Evolutionary conservation across 73 alveolate species (phyloP).

Genomic region (Paramecium biaurelia): DNA sequence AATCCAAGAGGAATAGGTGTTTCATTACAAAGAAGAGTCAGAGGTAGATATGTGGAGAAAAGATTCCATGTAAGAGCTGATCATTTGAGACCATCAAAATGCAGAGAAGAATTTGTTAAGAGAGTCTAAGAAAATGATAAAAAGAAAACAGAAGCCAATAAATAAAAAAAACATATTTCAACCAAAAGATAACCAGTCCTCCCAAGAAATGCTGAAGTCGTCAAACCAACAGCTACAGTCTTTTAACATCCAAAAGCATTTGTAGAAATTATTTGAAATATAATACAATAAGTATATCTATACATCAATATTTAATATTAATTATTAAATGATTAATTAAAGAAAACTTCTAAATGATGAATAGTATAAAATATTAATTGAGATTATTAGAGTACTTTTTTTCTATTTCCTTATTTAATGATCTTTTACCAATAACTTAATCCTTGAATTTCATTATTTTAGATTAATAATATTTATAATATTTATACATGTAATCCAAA

Average conservation of each 20-base stretch:
- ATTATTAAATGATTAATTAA: neutral
- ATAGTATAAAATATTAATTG: too few relatives aligned
- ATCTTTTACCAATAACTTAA: too few relatives aligned
- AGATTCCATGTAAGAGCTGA: constrained; percentile 92
- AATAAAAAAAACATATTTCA: constrained; percentile 50
- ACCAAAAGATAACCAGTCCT: constrained; percentile 64
- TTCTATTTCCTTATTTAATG: neutral
- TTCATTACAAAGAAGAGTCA: constrained; percentile 80
- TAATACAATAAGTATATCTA: constrained; percentile 35
- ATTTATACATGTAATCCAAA: neutral
- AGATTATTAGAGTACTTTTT: too few relatives aligned
- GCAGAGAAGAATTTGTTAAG: constrained; percentile 96
- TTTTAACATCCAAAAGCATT: constrained; percentile 65
- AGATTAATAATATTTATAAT: neutral
- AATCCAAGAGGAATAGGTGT: constrained; percentile 85
- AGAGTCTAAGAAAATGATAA: constrained; percentile 90
- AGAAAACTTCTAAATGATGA: neutral
- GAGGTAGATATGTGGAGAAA: constrained; percentile 86
- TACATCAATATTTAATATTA: neutral
- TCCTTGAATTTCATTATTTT: neutral
- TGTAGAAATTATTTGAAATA: constrained; percentile 59
- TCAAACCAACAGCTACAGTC: constrained; percentile 46
- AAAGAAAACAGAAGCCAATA: constrained; percentile 75
- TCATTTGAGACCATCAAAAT: constrained; percentile 89
- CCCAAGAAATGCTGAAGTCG: constrained; percentile 59